phyloP scores from a whole-genome alignment of 2,329 filamentous ascomycete genomes.

The Talaromyces funiculosus region DNA sequence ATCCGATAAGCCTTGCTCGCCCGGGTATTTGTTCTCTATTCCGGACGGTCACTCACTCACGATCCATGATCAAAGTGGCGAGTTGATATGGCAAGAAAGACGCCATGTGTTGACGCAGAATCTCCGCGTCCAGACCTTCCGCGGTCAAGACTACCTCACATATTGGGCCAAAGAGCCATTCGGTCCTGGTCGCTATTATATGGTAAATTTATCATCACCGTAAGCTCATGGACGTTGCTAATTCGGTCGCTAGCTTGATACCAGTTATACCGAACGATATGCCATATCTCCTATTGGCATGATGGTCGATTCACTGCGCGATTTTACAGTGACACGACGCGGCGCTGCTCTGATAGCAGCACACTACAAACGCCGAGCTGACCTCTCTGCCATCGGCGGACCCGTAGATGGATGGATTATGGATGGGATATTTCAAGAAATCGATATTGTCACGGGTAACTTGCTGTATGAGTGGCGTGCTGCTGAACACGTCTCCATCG shows the following conservation, averaged over 20 bases:
- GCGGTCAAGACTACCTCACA: conserved; percentile 12
- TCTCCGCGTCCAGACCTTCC: conserved; percentile 10
- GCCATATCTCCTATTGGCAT: conserved; percentile 8
- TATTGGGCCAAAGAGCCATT: conserved; percentile 7
- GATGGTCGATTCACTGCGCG: conserved; percentile 35
- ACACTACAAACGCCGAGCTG: conserved; percentile 34
- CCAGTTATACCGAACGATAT: conserved; percentile 8
- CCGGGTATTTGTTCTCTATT: conserved; percentile 4
- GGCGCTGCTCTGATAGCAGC: conserved; percentile 40
- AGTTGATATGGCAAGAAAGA: conserved; percentile 3
- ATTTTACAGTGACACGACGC: conserved; percentile 40
- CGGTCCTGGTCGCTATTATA: conserved; percentile 3
- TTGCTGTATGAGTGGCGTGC: conserved; percentile 46
- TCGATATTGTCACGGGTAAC: conserved; percentile 38
- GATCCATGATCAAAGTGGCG: conserved; percentile 1
- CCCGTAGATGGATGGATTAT: conserved; percentile 34
- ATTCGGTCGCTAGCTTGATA: conserved; percentile 5
- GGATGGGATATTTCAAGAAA: conserved; percentile 42
- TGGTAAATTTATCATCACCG: not conserved
- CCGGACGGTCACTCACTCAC: conserved; percentile 1
- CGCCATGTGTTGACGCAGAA: conserved; percentile 1
- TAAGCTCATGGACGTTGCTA: not conserved
- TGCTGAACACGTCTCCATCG: conserved; percentile 38
- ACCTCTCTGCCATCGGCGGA: conserved; percentile 36
- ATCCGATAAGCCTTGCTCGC: not conserved